Evolutionary conservation across 441 rosid species (phyloP).

Genomic region (Lepidium campestre): DNA sequence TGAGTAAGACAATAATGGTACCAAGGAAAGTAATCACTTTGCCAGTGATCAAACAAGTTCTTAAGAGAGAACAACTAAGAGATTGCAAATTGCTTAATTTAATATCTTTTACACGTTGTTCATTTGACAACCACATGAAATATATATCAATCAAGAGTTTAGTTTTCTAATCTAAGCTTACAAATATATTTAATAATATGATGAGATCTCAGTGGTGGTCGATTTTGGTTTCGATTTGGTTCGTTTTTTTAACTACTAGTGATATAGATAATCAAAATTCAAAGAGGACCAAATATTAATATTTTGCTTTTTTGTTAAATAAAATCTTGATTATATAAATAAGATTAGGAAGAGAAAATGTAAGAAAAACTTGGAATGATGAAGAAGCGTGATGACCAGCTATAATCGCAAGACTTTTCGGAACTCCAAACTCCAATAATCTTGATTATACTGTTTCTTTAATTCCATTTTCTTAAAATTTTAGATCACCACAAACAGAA

Average conservation of each 20-base stretch:
- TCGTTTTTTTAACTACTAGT: background rate
- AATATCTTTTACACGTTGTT: background rate
- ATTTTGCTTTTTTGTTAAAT: too few relatives aligned
- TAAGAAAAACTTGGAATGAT: background rate
- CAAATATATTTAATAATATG: too few relatives aligned
- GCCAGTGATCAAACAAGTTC: background rate
- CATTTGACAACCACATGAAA: conserved; percentile 12
- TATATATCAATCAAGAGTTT: background rate
- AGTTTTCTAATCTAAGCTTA: too few relatives aligned
- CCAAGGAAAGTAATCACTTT: background rate
- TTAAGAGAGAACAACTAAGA: background rate
- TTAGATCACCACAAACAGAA: too few relatives aligned
- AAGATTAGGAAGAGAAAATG: background rate
- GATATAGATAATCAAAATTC: background rate
- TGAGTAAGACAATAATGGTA: background rate
- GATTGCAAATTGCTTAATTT: background rate
- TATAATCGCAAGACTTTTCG: background rate
- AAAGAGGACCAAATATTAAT: too few relatives aligned
- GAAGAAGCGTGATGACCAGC: background rate
- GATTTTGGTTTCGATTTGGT: background rate
- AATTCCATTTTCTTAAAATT: too few relatives aligned
- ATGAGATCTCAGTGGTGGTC: too few relatives aligned
- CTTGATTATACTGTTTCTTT: too few relatives aligned
- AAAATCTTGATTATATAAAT: too few relatives aligned
- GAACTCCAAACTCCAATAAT: background rate